Conservation (phyloP, 805 yeast species). For the Ogataea pini region DNA sequence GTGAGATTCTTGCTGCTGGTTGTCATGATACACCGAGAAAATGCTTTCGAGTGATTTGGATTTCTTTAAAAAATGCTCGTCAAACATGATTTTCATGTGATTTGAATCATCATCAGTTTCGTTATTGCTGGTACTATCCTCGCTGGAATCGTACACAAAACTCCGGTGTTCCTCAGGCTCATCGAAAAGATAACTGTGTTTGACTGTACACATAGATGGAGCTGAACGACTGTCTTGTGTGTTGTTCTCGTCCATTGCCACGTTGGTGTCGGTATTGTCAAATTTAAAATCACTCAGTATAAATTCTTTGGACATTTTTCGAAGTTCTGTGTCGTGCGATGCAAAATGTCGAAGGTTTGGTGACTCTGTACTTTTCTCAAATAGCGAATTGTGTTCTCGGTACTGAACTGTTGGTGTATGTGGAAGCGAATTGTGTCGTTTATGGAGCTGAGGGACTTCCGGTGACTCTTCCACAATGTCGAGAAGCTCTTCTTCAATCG, state of each 20-base stretch:
- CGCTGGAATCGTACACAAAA: neutral
- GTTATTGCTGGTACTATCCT: neutral
- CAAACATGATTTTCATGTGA: neutral
- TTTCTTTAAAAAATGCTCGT: conserved; percentile 13
- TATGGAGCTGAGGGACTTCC: conserved; percentile 8
- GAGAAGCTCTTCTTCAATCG: neutral
- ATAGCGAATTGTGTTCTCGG: neutral
- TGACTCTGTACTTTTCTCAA: neutral
- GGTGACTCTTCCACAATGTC: neutral
- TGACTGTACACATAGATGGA: conserved; percentile 25
- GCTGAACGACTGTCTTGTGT: conserved; percentile 5
- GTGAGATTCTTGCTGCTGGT: neutral
- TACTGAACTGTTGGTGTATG: conserved; percentile 1
- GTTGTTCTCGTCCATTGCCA: neutral
- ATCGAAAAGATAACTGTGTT: conserved; percentile 18
- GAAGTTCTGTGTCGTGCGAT: conserved; percentile 35
- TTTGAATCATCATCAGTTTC: conserved; percentile 9
- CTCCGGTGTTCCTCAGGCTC: neutral
- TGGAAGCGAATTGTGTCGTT: conserved; percentile 28
- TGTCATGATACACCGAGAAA: conserved; percentile 16
- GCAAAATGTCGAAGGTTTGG: conserved; percentile 33
- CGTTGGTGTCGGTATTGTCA: neutral
- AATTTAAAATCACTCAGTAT: conserved; percentile 17
- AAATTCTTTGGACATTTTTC: conserved; percentile 8
- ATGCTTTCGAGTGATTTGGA: conserved; percentile 35